Base-by-base conservation (phyloP, 2,329 filamentous ascomycete species). In the Apiospora saccharicola region DNA sequence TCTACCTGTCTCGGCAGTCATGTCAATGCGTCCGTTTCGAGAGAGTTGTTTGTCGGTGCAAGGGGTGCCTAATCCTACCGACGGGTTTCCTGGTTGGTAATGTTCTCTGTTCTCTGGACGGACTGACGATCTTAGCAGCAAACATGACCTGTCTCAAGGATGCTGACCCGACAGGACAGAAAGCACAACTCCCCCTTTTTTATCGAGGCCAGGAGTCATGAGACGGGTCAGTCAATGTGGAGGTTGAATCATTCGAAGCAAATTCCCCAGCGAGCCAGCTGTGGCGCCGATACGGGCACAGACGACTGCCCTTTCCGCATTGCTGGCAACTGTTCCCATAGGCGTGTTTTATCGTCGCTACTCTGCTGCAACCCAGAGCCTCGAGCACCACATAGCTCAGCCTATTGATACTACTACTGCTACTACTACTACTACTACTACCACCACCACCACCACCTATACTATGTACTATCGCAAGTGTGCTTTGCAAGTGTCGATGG, bases 71-170 rank as follows among this genome's bases (percentile, higher is more conserved):
- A 37, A 13, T 51, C n/a, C n/a, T 61, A 22, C 34, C 53, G 34
- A 41, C n/a, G 57, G 3, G n/a, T 41, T 41, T 41, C 37, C 37
- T 41, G 37, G 37, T 41, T 41, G 37, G 51, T 30, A 41, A 64
- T 64, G 53, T 8, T 30, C 37, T 61, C 19, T 61, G 53, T 30
- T 41, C 37, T 41, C 37, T 61, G 57, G 57, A 41, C 34, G 34
- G 57, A 64, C 57, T 64, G 57, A 34, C 34, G 57, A 64, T 64
- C 57, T 34, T 41, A 64, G 57, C 57, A 64, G 57, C 57, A 64
- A 64, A 64, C 57, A 64, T 64, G 57, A 64, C 57, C 57, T 64
- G 57, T 64, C 57, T 64, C 57, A 64, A 64, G 57, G 57, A 64
- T 64, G 13, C 57, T n/a, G 57, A 64, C 34, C 57, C 57, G 57